Evolutionary conservation across 1,139 yeast species (phyloP).

Genomic region (Debaryomyces sp.): DNA sequence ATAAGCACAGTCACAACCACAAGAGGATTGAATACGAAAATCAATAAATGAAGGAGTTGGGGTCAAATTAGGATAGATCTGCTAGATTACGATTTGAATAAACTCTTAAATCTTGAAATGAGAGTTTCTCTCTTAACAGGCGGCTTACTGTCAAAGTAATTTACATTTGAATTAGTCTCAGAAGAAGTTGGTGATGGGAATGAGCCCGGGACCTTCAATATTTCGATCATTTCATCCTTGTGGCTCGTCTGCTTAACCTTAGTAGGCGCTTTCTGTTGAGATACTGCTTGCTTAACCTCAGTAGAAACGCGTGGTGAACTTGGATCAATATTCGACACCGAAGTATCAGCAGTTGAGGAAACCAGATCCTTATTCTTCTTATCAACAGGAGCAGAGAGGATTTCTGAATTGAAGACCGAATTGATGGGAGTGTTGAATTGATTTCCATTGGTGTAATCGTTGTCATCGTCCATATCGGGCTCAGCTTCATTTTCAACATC

Average conservation of each 20-base stretch:
- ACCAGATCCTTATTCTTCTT: not conserved
- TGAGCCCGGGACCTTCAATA: slow-evolving; percentile 27
- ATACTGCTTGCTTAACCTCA: not conserved
- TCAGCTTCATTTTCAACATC: not conserved
- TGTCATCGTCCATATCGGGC: slow-evolving; percentile 14
- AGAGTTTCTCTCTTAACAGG: slow-evolving; percentile 28
- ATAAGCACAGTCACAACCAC: not conserved
- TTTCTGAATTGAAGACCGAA: slow-evolving; percentile 21
- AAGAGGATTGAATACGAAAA: not conserved
- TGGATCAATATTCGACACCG: slow-evolving; percentile 2
- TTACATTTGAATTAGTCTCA: slow-evolving; percentile 1
- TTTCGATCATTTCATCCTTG: slow-evolving; percentile 10
- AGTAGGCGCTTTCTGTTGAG: not conserved
- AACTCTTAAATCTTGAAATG: slow-evolving; percentile 35
- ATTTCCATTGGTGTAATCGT: slow-evolving; percentile 13
- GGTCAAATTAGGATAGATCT: not conserved
- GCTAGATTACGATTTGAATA: slow-evolving; percentile 28
- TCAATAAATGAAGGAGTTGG: not conserved
- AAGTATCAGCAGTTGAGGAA: slow-evolving; percentile 9
- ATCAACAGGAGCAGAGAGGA: slow-evolving; percentile 14
- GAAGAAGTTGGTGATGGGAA: slow-evolving; percentile 22
- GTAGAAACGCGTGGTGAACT: not conserved
- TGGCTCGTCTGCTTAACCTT: not conserved
- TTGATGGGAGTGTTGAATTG: slow-evolving; percentile 27
- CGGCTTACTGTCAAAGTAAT: slow-evolving; percentile 7